Evolutionary conservation across 2,329 filamentous ascomycete genomes (phyloP), one percentile per base, ranked within the genome.

Genomic region (Ceratocystis destructans): DNA sequence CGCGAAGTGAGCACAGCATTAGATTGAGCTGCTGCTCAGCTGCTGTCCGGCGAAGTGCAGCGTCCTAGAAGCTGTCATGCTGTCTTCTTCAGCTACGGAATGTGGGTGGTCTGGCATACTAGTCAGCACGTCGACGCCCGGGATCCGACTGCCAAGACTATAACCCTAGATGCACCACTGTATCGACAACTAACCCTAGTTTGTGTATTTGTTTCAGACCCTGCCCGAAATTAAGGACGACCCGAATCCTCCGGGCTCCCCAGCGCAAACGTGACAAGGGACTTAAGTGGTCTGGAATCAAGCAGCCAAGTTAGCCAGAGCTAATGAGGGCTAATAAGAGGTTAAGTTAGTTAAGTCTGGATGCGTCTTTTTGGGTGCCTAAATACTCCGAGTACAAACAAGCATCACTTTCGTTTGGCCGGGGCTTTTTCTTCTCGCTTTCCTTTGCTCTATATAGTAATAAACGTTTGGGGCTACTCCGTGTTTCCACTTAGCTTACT

Each of bases 211-310:
- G 61, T 63, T 46, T 63, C 61, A 48, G 61, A 17, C 46, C 2
- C 28, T 17, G 7, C 1, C 31, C 25, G 45, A 63, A 50, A 63
- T 63, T 63, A 63, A 63, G 61, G 61, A 50, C 44, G 22, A 28
- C 17, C 17, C 17, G 6, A 17, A 59, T 59, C 12, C 55, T n/a
- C 31, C 55, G 55, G 20, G 10, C 5, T 59, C 25, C 53, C 17
- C 53, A 31, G n/a, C n/a, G 1, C 17, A n/a, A 17, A 33, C 2
- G 17, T 37, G 55, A 17, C 28, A 59, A 20, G 55, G 28, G 3
- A n/a, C 25, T 59, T 33, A 37, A 33, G 28, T 59, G 28, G 55
- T 20, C 55, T 59, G 17, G 55, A 59, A 59, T 37, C 25, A 59
- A 37, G 15, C 12, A 41, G 28, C 28, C 28, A 28, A 28, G 28